Percentiles rank a stretch among this genome's conserved stretches.
Conservation (phyloP, 306 rosid genomes). For the Glycine soja region DNA sequence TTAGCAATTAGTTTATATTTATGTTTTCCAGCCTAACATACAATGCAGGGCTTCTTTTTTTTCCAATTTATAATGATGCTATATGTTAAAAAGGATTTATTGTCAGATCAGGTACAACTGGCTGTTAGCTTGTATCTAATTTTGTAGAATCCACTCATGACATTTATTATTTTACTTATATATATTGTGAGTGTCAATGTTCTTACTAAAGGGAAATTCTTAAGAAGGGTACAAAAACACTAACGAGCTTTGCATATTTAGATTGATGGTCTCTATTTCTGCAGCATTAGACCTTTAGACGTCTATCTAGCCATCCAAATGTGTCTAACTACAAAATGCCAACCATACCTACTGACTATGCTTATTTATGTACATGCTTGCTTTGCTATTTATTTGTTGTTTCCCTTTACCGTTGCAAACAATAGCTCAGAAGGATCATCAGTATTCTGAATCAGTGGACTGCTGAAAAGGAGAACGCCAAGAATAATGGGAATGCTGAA, state of each 20-base stretch:
- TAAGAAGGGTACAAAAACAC: constrained; percentile 16
- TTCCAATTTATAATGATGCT: neutral
- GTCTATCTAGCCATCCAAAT: constrained; percentile 17
- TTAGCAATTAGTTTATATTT: neutral
- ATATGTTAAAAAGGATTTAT: neutral
- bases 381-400: constrained; percentile 39
- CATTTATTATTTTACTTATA: neutral
- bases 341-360: neutral
- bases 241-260: neutral
- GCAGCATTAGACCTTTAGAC: neutral
- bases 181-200: neutral
- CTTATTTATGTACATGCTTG: constrained; percentile 16
- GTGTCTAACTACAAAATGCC: neutral
- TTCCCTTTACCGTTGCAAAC: constrained; percentile 58
- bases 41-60: neutral
- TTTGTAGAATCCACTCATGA: neutral
- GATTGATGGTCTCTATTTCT: constrained; percentile 16
- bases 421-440: constrained; percentile 73
- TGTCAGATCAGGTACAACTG: neutral
- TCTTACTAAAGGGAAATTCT: neutral
- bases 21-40: neutral
- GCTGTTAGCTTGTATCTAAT: neutral
- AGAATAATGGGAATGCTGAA: constrained; percentile 43
- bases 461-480: constrained; percentile 54
- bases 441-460: constrained; percentile 75